Base-by-base conservation (phyloP, 75 land plant genomes). In the Sequoia sempervirens region DNA sequence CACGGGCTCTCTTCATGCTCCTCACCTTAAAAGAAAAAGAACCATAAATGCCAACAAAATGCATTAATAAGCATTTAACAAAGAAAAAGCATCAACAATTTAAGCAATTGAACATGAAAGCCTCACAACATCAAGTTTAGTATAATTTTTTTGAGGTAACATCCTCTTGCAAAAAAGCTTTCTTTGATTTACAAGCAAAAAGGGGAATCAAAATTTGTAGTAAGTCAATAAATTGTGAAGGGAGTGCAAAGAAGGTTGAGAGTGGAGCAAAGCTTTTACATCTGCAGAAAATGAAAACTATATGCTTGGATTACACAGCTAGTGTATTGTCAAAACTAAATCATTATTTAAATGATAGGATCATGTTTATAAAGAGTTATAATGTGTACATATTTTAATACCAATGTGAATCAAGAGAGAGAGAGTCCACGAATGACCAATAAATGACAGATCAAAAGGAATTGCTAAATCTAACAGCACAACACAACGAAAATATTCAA, bases 1-100 rank as follows among this genome's bases (percentile, higher is more conserved):
- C 99, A 74, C 99, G 88, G 2, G 99, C 98, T 75, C 98, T 92
- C 85, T 98, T 98, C 99, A 98, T 96, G 78, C 99, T 98, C 86
- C 97, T 88, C 10, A 97, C 99, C 98, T 96, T 81, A 54, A 46
- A 34, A 36, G 56, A 40, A 54, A 83, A 85, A 81, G 14, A 80
- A 82, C 56, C 18, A 64, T 54, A 47, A 80, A 3, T 36, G 76
- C 18, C 54, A 87, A 69, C 15, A 36, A 54, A 6, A 84, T 74
- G 11, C 13, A 76, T 11, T 38, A 61, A 37, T 17, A 81, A 54
- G 11, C 23, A 20, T n/a, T 81, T 30, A 58, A 70, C 52, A 41
- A 73, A 85, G 53, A 73, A 10, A 15, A 68, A 85, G 74, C 38
- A 13, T 2, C 13, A 20, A 47, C 41, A 75, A 43, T 40, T 50